Conservation (phyloP, 192 early-diverging fungal genomes). For the Thamnidium elegans region DNA sequence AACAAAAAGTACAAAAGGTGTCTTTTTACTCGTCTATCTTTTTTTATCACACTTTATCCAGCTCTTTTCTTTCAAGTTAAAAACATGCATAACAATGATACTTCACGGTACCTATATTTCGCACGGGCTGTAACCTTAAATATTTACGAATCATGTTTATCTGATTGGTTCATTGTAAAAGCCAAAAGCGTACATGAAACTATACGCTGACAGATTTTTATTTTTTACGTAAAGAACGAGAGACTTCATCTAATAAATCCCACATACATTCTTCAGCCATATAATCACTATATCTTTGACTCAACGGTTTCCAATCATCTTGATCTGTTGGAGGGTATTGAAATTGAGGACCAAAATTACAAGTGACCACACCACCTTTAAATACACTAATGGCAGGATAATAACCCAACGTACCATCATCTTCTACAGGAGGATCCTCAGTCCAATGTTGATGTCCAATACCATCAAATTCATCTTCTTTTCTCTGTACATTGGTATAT, state of each 20-base stretch:
- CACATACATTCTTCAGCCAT: slow-evolving; percentile 57
- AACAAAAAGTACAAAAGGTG: too few relatives aligned
- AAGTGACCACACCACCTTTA: slow-evolving; percentile 55
- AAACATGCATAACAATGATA: too few relatives aligned
- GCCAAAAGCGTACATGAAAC: too few relatives aligned
- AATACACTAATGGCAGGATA: slow-evolving; percentile 64
- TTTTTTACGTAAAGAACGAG: slow-evolving; percentile 6
- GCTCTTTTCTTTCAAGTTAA: too few relatives aligned
- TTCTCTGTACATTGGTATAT: slow-evolving; percentile 10
- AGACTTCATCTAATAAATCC: slow-evolving; percentile 62
- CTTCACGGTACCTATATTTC: too few relatives aligned
- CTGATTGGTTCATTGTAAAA: too few relatives aligned
- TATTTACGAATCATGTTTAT: too few relatives aligned
- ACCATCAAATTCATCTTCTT: slow-evolving; percentile 27
- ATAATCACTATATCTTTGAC: slow-evolving; percentile 52
- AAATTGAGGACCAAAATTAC: slow-evolving; percentile 66
- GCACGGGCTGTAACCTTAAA: too few relatives aligned
- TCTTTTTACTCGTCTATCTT: too few relatives aligned
- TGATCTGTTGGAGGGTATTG: slow-evolving; percentile 46
- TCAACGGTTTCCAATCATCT: slow-evolving; percentile 53
- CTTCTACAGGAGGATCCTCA: slow-evolving; percentile 45
- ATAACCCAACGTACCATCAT: slow-evolving; percentile 65
- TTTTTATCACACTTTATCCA: too few relatives aligned
- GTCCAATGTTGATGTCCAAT: slow-evolving; percentile 34
- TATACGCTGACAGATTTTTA: not conserved